Evolutionary conservation across 371 early-diverging fungal species (phyloP), one percentile per base, ranked within the genome.

Genomic region (Mucor racemosus): DNA sequence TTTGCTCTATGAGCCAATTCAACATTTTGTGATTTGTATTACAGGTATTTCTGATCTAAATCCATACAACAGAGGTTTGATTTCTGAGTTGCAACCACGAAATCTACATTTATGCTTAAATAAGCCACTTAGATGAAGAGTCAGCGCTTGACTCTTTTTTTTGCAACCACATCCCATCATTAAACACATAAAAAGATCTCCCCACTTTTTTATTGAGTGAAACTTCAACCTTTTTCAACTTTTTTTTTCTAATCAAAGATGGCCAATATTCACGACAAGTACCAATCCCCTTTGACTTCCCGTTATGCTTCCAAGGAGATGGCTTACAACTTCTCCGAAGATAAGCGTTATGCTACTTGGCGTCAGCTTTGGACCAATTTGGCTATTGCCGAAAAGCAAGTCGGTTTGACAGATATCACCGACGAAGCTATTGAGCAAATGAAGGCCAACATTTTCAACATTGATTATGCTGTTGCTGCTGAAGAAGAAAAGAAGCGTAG

Each of bases 281-380:
- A 97, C 82, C 89, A 92, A 72, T 91, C 92, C 57, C 99, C 99
- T 41, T 85, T 97, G 80, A 95, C 96, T 54, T 95, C 96, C 67
- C 91, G 99, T 48, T 98, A 98, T 86, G 97, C 98, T 64, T 95
- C 95, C 66, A 89, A 94, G 76, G 98, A 97, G 82, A 98, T 98
- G 98, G 92, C 95, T 0, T 91, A 91, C 80, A 94, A 94, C 90
- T 97, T 97, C 76, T 93, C 93, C 63, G 95, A 95, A 71, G 92
- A 95, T 84, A 96, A 94, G 82, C 93, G 94, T 71, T 98, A 92
- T 78, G 78, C 90, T 58, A 97, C 94, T 46, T 99, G 98, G 98
- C 91, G 98, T 63, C 82, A 90, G 72, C 93, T 98, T 13, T 98
- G 99, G 99, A 76, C 95, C 68, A 91, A 89, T 78, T 90, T 97